Evolutionary conservation across 768 basidiomycete species (phyloP).

Genomic region (Mrakia frigida): DNA sequence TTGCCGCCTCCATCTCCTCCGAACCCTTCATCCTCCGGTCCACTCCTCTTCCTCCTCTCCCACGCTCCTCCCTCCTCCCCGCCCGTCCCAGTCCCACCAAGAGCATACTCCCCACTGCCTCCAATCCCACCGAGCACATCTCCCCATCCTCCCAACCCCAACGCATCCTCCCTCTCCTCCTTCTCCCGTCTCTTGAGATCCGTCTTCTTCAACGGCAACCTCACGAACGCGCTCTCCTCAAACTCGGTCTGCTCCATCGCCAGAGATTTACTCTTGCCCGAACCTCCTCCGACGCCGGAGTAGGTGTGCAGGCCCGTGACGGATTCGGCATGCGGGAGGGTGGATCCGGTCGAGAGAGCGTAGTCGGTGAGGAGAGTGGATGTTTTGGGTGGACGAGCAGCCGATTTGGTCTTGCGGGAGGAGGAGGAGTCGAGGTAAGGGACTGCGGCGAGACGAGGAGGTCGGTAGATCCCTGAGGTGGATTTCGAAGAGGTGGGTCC

Average conservation of each 20-base stretch:
- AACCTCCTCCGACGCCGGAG: constrained; percentile 12
- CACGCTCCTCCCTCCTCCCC: constrained; percentile 23
- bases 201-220: constrained; percentile 31
- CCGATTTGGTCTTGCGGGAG: constrained; percentile 13
- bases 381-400: constrained; percentile 22
- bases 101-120: constrained; percentile 7
- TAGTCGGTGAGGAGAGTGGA: constrained; percentile 30
- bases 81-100: neutral
- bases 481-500: constrained; percentile 38
- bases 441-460: constrained; percentile 31
- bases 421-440: constrained; percentile 22
- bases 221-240: constrained; percentile 29
- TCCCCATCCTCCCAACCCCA: constrained; percentile 29
- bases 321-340: constrained; percentile 23
- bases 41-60: constrained; percentile 31
- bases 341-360: constrained; percentile 27
- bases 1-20: neutral
- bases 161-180: constrained; percentile 33
- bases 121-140: constrained; percentile 32
- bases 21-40: neutral
- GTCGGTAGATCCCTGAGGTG: constrained; percentile 59
- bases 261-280: constrained; percentile 18
- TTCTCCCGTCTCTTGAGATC: constrained; percentile 31
- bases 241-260: constrained; percentile 32
- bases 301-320: constrained; percentile 28